Conservation (phyloP, 805 yeast species). For the Candida broadrunensis region DNA sequence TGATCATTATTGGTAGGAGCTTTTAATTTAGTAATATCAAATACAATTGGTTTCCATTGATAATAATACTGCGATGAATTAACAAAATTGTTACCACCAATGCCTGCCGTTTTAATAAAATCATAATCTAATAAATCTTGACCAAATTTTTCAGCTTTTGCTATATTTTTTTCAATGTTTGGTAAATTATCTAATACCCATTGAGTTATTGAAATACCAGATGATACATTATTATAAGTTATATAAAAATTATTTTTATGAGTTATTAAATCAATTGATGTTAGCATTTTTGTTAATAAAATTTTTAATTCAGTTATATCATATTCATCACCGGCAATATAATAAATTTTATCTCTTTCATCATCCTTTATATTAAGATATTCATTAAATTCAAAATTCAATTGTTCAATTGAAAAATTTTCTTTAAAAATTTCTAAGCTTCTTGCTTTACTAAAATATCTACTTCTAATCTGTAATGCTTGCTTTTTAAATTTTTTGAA, state of each 20-base stretch:
- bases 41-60: slow-evolving; percentile 78
- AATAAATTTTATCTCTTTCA: slow-evolving; percentile 20
- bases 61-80: slow-evolving; percentile 71
- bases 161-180: slow-evolving; percentile 44
- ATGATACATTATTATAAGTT: slow-evolving; percentile 57
- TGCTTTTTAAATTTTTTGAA: slow-evolving; percentile 46
- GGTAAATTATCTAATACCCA: slow-evolving; percentile 52
- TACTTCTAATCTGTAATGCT: slow-evolving; percentile 59
- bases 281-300: slow-evolving; percentile 31
- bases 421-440: slow-evolving; percentile 63
- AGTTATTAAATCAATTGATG: slow-evolving; percentile 47
- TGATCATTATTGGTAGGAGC: slow-evolving; percentile 8
- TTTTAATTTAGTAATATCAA: slow-evolving; percentile 38
- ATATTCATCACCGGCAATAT: slow-evolving; percentile 31
- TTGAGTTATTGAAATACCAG: slow-evolving; percentile 58
- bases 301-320: slow-evolving; percentile 27
- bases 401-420: slow-evolving; percentile 39
- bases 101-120: slow-evolving; percentile 46
- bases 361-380: slow-evolving; percentile 11
- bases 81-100: slow-evolving; percentile 65
- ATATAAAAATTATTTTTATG: slow-evolving; percentile 70
- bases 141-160: slow-evolving; percentile 68
- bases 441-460: slow-evolving; percentile 76
- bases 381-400: slow-evolving; percentile 3
- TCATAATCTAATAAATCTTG: slow-evolving; percentile 65